A percentile compares a stretch with the other conserved stretches of the same genome.
These are phyloP conservation scores for Cercospora sp. DNA, from an alignment of 2,329 filamentous ascomycete species.

Conservation along the genomic window DNA sequence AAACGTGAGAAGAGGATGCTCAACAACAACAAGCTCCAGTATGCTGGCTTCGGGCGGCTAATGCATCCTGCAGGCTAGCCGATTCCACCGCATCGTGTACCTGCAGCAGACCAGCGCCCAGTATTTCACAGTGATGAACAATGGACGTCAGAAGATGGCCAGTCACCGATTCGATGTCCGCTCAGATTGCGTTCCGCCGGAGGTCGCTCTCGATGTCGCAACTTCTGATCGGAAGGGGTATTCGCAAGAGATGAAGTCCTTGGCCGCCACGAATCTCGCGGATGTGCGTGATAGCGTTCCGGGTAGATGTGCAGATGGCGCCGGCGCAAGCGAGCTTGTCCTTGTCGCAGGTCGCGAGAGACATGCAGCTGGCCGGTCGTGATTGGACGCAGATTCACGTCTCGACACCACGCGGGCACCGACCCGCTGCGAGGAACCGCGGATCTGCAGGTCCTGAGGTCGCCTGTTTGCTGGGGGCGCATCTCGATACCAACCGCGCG, in stretches of 20 bases:
- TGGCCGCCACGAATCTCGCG: slow-evolving; percentile 6
- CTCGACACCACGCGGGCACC: slow-evolving; percentile 7
- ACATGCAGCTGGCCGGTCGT: not conserved
- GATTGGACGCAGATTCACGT: not conserved
- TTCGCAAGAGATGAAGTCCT: slow-evolving; percentile 1
- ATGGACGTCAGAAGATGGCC: not conserved
- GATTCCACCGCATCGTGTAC: slow-evolving; percentile 1
- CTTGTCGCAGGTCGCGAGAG: slow-evolving; percentile 6
- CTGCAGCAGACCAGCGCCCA: not conserved
- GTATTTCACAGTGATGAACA: not conserved
- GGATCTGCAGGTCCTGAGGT: not conserved
- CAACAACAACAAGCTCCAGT: not conserved
- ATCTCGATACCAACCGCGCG: not conserved
- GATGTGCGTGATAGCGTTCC: slow-evolving; percentile 1
- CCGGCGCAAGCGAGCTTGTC: not conserved
- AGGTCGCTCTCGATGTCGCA: not conserved
- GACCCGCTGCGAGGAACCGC: not conserved
- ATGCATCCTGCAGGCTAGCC: not conserved
- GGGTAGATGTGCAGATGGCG: slow-evolving; percentile 6
- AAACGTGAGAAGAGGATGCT: not conserved
- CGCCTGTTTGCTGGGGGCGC: not conserved
- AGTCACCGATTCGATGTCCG: not conserved
- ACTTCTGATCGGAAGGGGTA: not conserved
- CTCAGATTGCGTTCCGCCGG: not conserved
- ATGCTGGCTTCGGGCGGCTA: slow-evolving; percentile 1